Conservation (phyloP, 805 yeast species). For the Kazachstania viticola region DNA sequence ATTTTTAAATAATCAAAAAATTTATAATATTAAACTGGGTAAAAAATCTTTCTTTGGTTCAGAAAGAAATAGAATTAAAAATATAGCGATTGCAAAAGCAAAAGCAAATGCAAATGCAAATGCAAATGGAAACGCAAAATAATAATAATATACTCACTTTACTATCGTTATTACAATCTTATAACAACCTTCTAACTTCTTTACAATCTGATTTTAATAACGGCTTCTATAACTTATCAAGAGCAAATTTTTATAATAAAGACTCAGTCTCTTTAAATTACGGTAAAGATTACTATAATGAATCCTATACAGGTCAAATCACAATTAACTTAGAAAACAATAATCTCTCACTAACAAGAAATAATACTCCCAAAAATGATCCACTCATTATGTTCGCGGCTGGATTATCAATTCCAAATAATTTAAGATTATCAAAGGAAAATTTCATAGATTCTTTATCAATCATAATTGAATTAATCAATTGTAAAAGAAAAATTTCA, state of each 20-base stretch:
- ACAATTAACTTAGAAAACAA: conserved; percentile 2
- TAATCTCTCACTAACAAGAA: conserved; percentile 2
- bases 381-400: conserved; percentile 26
- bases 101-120: too few relatives aligned
- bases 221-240: conserved; percentile 18
- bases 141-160: not conserved
- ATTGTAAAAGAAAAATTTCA: conserved; percentile 10
- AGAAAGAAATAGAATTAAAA: conserved; percentile 66
- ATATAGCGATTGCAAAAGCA: conserved; percentile 32
- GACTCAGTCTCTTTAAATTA: conserved; percentile 22
- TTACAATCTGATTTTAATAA: conserved; percentile 14
- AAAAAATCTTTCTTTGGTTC: conserved; percentile 73
- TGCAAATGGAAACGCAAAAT: too few relatives aligned
- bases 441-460: conserved; percentile 17
- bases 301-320: conserved; percentile 18
- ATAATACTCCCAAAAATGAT: conserved; percentile 6
- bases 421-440: conserved; percentile 18
- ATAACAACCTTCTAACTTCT: conserved; percentile 21
- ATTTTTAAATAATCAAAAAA: conserved; percentile 43
- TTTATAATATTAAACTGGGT: conserved; percentile 50
- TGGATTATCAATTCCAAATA: conserved; percentile 16
- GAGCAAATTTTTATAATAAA: conserved; percentile 25
- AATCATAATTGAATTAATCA: conserved; percentile 13
- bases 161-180: conserved; percentile 2
- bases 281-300: conserved; percentile 26